A percentile compares a stretch with the other conserved stretches of the same genome.
Evolutionary conservation across 2,329 filamentous ascomycete genomes (phyloP).

Genomic region (Stachybotrys chartarum): DNA sequence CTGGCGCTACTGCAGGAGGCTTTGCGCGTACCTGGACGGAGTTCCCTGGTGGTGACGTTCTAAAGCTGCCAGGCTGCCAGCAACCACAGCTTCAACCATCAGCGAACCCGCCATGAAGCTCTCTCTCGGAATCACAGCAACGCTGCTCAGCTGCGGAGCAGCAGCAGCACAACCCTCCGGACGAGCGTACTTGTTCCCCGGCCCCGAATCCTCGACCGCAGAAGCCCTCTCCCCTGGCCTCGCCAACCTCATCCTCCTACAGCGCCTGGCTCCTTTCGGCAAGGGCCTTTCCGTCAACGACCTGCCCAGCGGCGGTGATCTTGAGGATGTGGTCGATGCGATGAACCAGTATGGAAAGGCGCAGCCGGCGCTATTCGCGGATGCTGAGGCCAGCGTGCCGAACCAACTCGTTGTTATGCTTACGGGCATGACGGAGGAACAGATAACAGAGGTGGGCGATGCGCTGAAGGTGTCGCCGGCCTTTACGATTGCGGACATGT

Average conservation of each 20-base stretch:
- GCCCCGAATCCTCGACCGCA: slow-evolving; percentile 20
- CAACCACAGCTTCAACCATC: slow-evolving; percentile 24
- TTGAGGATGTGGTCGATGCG: slow-evolving; percentile 44
- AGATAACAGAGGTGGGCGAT: slow-evolving; percentile 36
- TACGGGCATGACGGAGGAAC: slow-evolving; percentile 44
- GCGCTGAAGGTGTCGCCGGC: slow-evolving; percentile 28
- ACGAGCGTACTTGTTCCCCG: slow-evolving; percentile 46
- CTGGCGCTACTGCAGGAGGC: slow-evolving; percentile 13
- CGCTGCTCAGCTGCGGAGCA: slow-evolving; percentile 28
- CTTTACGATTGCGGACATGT: slow-evolving; percentile 42
- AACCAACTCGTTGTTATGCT: slow-evolving; percentile 54
- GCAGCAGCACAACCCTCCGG: slow-evolving; percentile 33
- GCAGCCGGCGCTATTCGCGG: slow-evolving; percentile 41
- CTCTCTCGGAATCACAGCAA: slow-evolving; percentile 29
- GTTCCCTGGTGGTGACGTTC: slow-evolving; percentile 19
- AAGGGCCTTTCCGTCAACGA: slow-evolving; percentile 41
- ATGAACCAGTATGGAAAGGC: slow-evolving; percentile 55
- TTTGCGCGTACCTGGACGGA: slow-evolving; percentile 12
- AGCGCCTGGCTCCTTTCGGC: slow-evolving; percentile 42
- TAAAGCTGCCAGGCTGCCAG: slow-evolving; percentile 11
- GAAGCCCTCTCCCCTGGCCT: slow-evolving; percentile 44
- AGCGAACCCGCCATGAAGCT: slow-evolving; percentile 32
- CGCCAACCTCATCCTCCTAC: slow-evolving; percentile 51
- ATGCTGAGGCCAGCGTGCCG: slow-evolving; percentile 22
- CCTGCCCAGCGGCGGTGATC: slow-evolving; percentile 30